phyloP scores from a whole-genome alignment of 2,329 filamentous ascomycete species.

The Corniculantispora saksenae region DNA sequence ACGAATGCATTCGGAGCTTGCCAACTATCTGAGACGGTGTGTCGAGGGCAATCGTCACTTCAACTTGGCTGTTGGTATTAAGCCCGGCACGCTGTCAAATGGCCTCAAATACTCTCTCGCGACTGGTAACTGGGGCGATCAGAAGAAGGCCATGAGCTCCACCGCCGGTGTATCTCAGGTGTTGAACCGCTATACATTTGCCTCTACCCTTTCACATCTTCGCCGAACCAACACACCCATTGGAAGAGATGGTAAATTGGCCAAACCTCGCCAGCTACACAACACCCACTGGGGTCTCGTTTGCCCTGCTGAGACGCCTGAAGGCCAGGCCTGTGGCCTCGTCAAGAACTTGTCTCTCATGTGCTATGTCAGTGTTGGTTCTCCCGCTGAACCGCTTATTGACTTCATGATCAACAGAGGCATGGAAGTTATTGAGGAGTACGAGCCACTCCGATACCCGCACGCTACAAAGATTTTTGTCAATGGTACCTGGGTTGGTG shows the following conservation, averaged over 20 bases:
- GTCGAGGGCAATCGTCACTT: conserved; percentile 89
- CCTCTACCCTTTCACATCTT: conserved; percentile 94
- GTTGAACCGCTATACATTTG: conserved; percentile 95
- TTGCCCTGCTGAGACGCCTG: conserved; percentile 94
- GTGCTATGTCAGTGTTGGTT: conserved; percentile 97
- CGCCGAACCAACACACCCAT: conserved; percentile 97
- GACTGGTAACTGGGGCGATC: conserved; percentile 98
- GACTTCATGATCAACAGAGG: conserved; percentile 95
- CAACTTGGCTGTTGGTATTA: conserved; percentile 86
- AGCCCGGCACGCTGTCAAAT: conserved; percentile 86
- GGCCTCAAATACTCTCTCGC: conserved; percentile 95
- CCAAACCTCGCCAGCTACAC: conserved; percentile 95
- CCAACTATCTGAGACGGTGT: conserved; percentile 86
- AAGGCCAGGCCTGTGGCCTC: conserved; percentile 96
- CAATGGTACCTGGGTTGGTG: conserved; percentile 96
- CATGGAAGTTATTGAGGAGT: conserved; percentile 97
- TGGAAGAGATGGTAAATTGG: conserved; percentile 95
- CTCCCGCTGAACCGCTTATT: conserved; percentile 83
- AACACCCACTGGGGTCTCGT: conserved; percentile 99
- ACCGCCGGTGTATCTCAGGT: conserved; percentile 98
- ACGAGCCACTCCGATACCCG: conserved; percentile 80
- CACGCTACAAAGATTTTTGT: conserved; percentile 97
- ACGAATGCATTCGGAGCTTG: conserved; percentile 87
- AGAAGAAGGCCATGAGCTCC: conserved; percentile 94
- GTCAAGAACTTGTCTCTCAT: conserved; percentile 98